Base-by-base conservation (phyloP, 495 filamentous ascomycete genomes). In the Amorphotheca resinae region DNA sequence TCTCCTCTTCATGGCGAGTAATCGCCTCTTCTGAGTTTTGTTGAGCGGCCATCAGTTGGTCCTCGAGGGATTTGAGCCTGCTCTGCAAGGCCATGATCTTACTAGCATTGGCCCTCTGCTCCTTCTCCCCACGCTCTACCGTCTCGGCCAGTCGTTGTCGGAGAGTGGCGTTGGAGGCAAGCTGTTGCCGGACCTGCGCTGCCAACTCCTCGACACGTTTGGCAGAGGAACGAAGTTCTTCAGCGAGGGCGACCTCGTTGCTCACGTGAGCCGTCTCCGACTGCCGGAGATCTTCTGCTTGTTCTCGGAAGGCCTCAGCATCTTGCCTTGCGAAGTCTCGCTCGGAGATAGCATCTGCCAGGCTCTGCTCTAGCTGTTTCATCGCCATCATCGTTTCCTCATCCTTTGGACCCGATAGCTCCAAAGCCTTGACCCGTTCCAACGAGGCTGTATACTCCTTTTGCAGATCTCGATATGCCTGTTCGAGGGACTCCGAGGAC, bases 21-120 rank as follows among this genome's bases (percentile, higher is more conserved):
- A 95, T 77, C 23, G 75, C 74, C 44, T 91, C 87, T 63, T 98
- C 91, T 14, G 85, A 86, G 26, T 80, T 66, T 35, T 87, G 81
- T 61, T 96, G 91, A 1, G 91, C 87, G 12, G 72, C 60, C 40
- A 94, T 65, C 12, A 96, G 72, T 45, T 76, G 74, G 46, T 98
- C 91, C 60, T 98, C 91, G 18, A 94, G 68, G 11, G 66, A 61
- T 56, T 82, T 82, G 42, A 98, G 77, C 31, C 74, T 79, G 37
- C 64, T 70, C 57, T 96, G 87, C 64, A 95, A 71, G 38, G 78
- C 66, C 39, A 81, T 85, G 62, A 98, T 95, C 49, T 81, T 79
- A 38, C 72, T 63, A 3, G 81, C 80, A 43, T 84, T 93, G 30
- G 79, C 60, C 51, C 76, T 76, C 54, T 95, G 91, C 47, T 87